phyloP scores from a whole-genome alignment of 225 moss, liverwort and hornwort genomes.

The Sphagnum tenellum region DNA sequence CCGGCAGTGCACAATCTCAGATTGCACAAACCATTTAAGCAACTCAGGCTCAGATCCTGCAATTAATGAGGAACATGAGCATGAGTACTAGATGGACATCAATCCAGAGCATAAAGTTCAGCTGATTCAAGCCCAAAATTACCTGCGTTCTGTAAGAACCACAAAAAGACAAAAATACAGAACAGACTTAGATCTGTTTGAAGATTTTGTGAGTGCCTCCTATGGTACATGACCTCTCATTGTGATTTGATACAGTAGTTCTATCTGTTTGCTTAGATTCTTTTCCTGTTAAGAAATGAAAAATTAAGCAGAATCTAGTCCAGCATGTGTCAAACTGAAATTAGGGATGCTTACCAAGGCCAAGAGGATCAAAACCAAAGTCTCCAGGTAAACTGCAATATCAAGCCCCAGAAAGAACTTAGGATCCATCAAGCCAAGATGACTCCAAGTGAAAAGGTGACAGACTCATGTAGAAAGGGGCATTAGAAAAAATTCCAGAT shows the following conservation, averaged over 20 bases:
- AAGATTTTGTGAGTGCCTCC: too few species aligned
- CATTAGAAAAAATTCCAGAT: too few species aligned
- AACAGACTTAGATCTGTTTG: too few species aligned
- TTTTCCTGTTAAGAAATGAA: not conserved
- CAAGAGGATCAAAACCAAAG: conserved; percentile 87
- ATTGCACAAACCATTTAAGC: conserved; percentile 75
- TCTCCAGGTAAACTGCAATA: conserved; percentile 55
- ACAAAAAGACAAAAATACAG: not conserved
- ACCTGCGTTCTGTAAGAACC: too few species aligned
- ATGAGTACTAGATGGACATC: not conserved
- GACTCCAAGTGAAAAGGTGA: too few species aligned
- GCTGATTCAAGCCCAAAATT: too few species aligned
- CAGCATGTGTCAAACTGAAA: not conserved
- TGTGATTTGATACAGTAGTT: not conserved
- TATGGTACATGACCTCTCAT: not conserved
- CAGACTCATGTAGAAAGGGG: too few species aligned
- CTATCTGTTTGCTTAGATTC: too few species aligned
- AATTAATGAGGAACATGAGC: not conserved
- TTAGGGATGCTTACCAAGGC: conserved; percentile 33
- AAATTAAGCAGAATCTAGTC: not conserved
- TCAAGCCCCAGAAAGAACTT: too few species aligned
- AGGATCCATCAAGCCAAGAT: too few species aligned
- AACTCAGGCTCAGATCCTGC: conserved; percentile 62
- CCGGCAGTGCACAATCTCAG: conserved; percentile 72
- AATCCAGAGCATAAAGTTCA: not conserved